phyloP scores from a whole-genome alignment of 768 basidiomycete species.

The Cyclocybe aegerita region DNA sequence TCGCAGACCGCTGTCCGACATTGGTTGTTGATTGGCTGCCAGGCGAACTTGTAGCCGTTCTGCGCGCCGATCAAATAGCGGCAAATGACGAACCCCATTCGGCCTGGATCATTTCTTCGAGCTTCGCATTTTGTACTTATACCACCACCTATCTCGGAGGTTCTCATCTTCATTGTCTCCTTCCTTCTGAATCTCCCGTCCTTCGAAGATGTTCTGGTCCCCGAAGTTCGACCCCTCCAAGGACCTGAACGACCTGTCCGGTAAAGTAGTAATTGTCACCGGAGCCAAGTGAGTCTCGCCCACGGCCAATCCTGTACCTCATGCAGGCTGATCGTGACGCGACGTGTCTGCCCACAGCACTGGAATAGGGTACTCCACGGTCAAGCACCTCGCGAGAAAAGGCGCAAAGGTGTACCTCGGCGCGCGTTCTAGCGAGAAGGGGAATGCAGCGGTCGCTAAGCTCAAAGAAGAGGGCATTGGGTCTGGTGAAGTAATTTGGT shows the following conservation, averaged over 20 bases:
- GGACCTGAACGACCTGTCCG: constrained; percentile 16
- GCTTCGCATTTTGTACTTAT: no score
- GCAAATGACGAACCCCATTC: no score
- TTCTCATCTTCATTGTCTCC: no score
- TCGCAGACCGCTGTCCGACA: no score
- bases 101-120: no score
- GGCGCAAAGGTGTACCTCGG: constrained; percentile 56
- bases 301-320: neutral
- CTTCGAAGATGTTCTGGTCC: neutral
- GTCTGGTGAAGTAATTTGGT: constrained; percentile 11
- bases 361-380: constrained; percentile 48
- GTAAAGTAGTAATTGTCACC: constrained; percentile 8
- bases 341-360: constrained; percentile 23
- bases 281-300: constrained; percentile 3
- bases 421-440: constrained; percentile 39
- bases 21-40: no score
- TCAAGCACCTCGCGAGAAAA: constrained; percentile 41
- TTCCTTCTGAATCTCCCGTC: no score
- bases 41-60: no score
- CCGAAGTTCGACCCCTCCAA: constrained; percentile 8
- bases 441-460: constrained; percentile 8
- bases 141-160: no score
- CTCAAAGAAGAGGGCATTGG: constrained; percentile 8
- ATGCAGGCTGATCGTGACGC: no score
- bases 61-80: no score